These are phyloP conservation scores for Rubroshorea leprosula DNA, from an alignment of 345 rosid species.

Conservation along the genomic window DNA sequence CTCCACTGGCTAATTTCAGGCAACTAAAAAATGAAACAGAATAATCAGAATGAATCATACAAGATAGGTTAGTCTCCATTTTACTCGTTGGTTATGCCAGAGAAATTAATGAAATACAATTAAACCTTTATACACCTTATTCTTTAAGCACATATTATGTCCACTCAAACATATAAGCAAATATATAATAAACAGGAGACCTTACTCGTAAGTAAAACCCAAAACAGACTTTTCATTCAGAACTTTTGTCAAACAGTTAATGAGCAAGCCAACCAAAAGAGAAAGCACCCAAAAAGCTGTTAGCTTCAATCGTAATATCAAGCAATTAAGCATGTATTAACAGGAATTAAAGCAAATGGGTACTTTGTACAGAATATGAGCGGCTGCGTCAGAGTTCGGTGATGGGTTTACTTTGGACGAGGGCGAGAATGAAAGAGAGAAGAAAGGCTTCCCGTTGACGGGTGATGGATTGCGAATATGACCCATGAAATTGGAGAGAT, in stretches of 20 bases:
- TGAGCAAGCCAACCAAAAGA: constrained; percentile 2
- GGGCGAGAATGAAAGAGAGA: constrained; percentile 32
- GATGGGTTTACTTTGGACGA: constrained; percentile 20
- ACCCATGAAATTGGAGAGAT: constrained; percentile 40
- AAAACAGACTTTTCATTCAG: constrained; percentile 14
- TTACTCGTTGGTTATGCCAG: too few relatives aligned
- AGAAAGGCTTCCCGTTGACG: constrained; percentile 21
- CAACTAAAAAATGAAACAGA: too few relatives aligned
- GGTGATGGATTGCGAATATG: constrained; percentile 15
- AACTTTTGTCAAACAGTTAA: constrained; percentile 49
- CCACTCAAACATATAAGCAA: not conserved
- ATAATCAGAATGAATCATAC: too few relatives aligned
- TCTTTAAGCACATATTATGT: too few relatives aligned
- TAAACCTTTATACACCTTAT: too few relatives aligned
- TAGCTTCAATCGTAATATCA: not conserved
- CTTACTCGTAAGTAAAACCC: not conserved
- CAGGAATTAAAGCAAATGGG: not conserved
- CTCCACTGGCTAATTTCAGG: too few relatives aligned
- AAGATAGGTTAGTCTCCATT: too few relatives aligned
- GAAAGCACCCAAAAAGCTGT: not conserved
- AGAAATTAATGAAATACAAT: too few relatives aligned
- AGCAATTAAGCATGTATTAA: not conserved
- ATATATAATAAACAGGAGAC: not conserved
- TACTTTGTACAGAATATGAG: constrained; percentile 44
- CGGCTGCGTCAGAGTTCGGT: constrained; percentile 7